Evolutionary conservation across 345 rosid genomes (phyloP).

Genomic region (Eucalyptus pauciflora): DNA sequence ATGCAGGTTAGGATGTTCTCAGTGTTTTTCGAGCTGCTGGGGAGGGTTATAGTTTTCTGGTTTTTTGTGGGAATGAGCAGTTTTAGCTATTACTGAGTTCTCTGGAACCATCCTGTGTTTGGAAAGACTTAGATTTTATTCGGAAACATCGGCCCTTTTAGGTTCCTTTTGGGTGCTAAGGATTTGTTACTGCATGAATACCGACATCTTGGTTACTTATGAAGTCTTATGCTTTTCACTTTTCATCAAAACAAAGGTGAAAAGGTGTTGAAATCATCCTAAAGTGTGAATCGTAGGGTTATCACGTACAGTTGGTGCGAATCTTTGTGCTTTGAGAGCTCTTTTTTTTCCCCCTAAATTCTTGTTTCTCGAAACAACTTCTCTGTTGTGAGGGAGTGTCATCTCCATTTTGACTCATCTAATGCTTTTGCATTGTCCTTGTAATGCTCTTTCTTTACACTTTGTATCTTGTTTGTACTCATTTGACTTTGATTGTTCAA

Average conservation of each 20-base stretch:
- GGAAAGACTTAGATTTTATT: background rate
- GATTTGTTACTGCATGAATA: background rate
- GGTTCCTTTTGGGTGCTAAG: background rate
- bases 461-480: background rate
- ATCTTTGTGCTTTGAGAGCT: background rate
- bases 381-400: no score
- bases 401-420: background rate
- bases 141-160: background rate
- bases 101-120: no score
- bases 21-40: no score
- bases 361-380: no score
- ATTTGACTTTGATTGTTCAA: background rate
- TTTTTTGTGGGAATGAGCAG: no score
- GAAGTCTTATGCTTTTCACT: no score
- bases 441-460: background rate
- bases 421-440: background rate
- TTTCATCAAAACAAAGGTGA: background rate
- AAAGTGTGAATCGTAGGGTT: background rate
- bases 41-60: no score
- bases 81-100: no score
- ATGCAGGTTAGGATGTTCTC: no score
- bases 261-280: background rate
- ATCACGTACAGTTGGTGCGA: background rate
- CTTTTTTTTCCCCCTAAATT: no score
- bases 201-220: background rate